Evolutionary conservation across 305 asterid genomes (phyloP).

Genomic region (Fraxinus greggii): DNA sequence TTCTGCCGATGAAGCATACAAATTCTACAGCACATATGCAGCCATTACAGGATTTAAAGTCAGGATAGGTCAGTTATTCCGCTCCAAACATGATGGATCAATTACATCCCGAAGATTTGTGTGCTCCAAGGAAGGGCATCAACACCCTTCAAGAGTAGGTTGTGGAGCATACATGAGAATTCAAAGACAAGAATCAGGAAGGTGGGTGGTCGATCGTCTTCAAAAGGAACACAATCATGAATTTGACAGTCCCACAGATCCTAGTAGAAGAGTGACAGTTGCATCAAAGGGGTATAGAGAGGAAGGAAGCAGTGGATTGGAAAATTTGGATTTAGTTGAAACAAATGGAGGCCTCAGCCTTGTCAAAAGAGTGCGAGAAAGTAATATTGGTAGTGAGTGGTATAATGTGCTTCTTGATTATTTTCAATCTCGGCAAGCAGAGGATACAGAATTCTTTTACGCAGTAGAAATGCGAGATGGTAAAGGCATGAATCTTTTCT

Average conservation of each 20-base stretch:
- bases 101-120: constrained; percentile 94
- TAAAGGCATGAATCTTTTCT: constrained; percentile 62
- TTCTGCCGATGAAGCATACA: constrained; percentile 75
- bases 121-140: constrained; percentile 95
- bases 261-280: constrained; percentile 43
- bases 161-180: constrained; percentile 93
- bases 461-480: constrained; percentile 75
- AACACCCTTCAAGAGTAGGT: constrained; percentile 92
- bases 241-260: constrained; percentile 44
- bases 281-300: constrained; percentile 60
- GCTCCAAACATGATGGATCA: constrained; percentile 86
- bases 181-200: constrained; percentile 79
- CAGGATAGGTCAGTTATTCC: constrained; percentile 88
- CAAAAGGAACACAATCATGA: constrained; percentile 80
- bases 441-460: constrained; percentile 81
- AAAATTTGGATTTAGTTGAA: constrained; percentile 83
- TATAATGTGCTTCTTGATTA: constrained; percentile 70
- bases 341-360: constrained; percentile 75
- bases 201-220: constrained; percentile 82
- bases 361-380: constrained; percentile 54
- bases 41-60: constrained; percentile 66
- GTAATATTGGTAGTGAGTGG: constrained; percentile 60
- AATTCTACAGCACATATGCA: constrained; percentile 65
- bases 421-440: constrained; percentile 78
- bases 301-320: constrained; percentile 63